Base-by-base conservation (phyloP, 805 yeast genomes). In the Candida argentea region DNA sequence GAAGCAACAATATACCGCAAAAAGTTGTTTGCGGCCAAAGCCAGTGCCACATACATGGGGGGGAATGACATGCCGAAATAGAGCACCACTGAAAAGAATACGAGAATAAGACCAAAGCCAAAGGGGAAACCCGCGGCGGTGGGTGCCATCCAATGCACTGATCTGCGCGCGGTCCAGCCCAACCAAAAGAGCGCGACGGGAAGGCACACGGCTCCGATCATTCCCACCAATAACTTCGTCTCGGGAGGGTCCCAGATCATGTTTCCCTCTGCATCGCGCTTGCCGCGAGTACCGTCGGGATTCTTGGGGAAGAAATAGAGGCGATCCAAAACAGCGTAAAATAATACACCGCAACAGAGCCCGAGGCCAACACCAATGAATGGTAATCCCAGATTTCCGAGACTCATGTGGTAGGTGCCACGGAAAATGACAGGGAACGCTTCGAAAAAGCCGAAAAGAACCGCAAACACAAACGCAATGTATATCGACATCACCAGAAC, bases 11-110 rank as follows among this genome's bases (percentile, higher is more conserved):
- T 40, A 47, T 83, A 84, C 56, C 95, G 70, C 32, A 77, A 52
- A 44, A 86, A 61, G 49, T 82, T 83, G 55, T 85, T 86, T 9
- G 94, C 95, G 20, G 94, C 94, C 36, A 84, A 52, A 3, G 93
- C 89, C n/a, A 89, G 76, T 0, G 95, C 94, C 14, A 84, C 79
- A 19, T 69, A 67, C 19, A 74, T 52, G 26, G 89, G 85, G 16
- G 91, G 89, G 50, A 74, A 82, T 4, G 80, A 51, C 65, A 74
- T 64, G 20, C 81, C 60, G 51, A 81, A 77, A 49, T 81, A 82
- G 26, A 73, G 67, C 44, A 81, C 62, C 26, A 74, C 70, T 13
- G 82, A 60, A 52, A 81, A 77, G 61, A 82, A 82, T 29, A 82
- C 69, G 42, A 80, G 56, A 31, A 82, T 67, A 34, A 82, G 57